Evolutionary conservation across 495 filamentous ascomycete genomes (phyloP).

Genomic region (Ascodesmis nigricans): DNA sequence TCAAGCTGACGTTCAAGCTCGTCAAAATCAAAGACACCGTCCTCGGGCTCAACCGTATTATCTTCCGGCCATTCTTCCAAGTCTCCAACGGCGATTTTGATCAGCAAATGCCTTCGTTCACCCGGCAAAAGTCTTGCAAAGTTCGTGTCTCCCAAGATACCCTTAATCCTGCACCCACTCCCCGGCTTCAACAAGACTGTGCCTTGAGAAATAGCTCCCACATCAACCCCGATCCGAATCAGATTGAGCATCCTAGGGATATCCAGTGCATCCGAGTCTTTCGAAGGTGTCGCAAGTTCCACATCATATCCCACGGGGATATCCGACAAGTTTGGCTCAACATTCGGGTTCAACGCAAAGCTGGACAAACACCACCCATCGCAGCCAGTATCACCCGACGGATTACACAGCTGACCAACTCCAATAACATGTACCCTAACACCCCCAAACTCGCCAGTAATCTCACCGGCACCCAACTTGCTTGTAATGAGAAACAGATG

Average conservation of each 20-base stretch:
- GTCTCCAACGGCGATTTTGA: slow-evolving; percentile 13
- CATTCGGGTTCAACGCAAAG: neutral
- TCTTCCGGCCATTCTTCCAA: neutral
- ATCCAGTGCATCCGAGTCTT: neutral
- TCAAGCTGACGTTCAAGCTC: slow-evolving; percentile 14
- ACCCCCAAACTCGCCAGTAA: slow-evolving; percentile 16
- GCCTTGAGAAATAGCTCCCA: slow-evolving; percentile 8
- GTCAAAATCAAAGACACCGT: neutral
- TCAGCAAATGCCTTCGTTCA: slow-evolving; percentile 12
- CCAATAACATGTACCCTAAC: slow-evolving; percentile 17
- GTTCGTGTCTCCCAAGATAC: slow-evolving; percentile 13
- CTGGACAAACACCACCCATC: slow-evolving; percentile 12
- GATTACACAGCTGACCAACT: slow-evolving; percentile 17
- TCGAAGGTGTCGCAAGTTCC: neutral
- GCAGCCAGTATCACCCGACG: slow-evolving; percentile 14
- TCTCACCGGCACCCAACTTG: slow-evolving; percentile 12
- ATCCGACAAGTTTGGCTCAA: too few species aligned
- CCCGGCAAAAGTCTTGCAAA: slow-evolving; percentile 13
- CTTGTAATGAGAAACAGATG: slow-evolving; percentile 17
- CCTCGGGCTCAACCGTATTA: neutral
- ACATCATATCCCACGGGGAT: too few species aligned
- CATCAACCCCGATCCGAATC: slow-evolving; percentile 9
- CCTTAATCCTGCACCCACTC: slow-evolving; percentile 12
- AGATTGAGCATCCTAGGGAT: slow-evolving; percentile 2
- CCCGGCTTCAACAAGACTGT: slow-evolving; percentile 9